Evolutionary conservation across 306 rosid genomes (phyloP), one percentile per base, ranked within the genome.

Genomic region (Carpinus viminea): DNA sequence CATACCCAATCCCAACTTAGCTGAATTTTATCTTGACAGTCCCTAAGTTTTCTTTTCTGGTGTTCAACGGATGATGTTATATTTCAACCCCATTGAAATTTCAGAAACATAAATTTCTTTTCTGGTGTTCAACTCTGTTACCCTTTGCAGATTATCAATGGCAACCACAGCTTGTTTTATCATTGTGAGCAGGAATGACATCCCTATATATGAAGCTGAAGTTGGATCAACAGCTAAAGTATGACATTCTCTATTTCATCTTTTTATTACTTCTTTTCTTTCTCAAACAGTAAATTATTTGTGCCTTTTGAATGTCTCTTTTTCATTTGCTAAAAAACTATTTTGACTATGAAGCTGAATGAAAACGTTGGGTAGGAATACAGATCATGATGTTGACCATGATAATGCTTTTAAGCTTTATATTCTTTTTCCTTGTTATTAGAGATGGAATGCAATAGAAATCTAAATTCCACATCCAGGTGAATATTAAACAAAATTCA

Each of bases 151-250:
- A 76, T 20, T 75, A 2, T 83, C 43, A 34, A 94, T 95, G 98
- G 97, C 98, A 59, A 86, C 91, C 65, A 92, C 98, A 11, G 98
- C 98, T 70, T 95, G 97, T 84, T 95, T 95, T 89, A 90, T 95
- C 81, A 95, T 95, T 74, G 98, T 95, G 78, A 92, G 98, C 87
- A 85, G 98, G 87, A 95, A 90, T 73, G 97, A 95, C 77, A 92
- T 95, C 78, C 98, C 98, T 21, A 95, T 95, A 57, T 95, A 95
- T 77, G 98, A 92, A 87, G 94, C 98, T 77, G 98, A 95, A 95
- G 97, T 95, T 73, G 98, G 98, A 88, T 90, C 97, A 74, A 92
- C 98, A 21, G 89, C 93, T 73, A 95, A 95, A 83, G 98, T 94
- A 86, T 62, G 77, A 13, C 56, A 73, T 54, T 61, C 72, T 68